Base-by-base conservation (phyloP, 441 rosid genomes). In the Erysimum cheiri region DNA sequence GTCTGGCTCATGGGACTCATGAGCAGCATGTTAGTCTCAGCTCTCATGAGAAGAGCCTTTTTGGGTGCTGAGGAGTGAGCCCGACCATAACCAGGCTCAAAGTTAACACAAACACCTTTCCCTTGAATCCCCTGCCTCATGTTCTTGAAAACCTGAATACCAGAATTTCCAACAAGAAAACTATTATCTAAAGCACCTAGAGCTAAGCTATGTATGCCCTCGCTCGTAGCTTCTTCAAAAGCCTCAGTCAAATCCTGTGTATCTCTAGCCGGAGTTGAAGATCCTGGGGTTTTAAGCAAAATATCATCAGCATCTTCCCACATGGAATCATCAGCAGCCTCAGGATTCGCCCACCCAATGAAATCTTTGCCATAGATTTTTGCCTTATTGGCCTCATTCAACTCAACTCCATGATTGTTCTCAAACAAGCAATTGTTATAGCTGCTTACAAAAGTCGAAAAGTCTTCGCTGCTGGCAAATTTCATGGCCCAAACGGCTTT, bases 241-340 rank as follows among this genome's bases (percentile, higher is more conserved):
- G 93, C 98, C 83, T 95, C 96, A 54, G 80, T 85, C 79, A 92
- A 77, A 65, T 95, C 97, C 72, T 85, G 97, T 55, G 79, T 85
- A 32, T 67, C 80, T 70, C 87, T 82, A 8, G 74, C 64, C 0
- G 93, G 88, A 56, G 92, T 88, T 3, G 78, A 85, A 2, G 85
- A 80, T 26, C 60, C 78, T 2, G 98, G 97, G 75, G 89, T 89
- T 56, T 81, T 79, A 28, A 78, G 77, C 32, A 83, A 77, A 57
- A 79, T 74, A 55, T 87, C 96, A 55, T 92, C 99, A 7, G 97
- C 98, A 74, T 92, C 99, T 68, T 92, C 97, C 99, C 98, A 95
- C 86, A 92, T 80, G 0, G 98, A 95, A 78, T 95, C 99, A 76
- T 95, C 99, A 12, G 99, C 97, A 56, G 75, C 86, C 46, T 89